These are phyloP conservation scores for Candida gorgasii DNA, from an alignment of 805 yeast genomes.

Conservation along the genomic window DNA sequence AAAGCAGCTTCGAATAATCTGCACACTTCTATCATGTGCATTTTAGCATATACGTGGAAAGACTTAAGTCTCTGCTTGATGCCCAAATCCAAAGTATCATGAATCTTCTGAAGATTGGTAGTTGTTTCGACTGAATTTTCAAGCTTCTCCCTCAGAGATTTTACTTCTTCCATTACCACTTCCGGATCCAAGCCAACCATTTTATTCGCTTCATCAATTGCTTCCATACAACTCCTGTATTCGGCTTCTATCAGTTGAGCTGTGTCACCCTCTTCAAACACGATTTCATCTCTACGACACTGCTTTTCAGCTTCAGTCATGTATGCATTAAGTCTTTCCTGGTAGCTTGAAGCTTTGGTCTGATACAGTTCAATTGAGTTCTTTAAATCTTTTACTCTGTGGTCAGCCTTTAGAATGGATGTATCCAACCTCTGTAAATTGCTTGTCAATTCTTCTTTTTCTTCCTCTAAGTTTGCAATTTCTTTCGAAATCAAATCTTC, in stretches of 20 bases:
- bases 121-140: conserved; percentile 44
- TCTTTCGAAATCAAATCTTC: neutral
- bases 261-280: conserved; percentile 38
- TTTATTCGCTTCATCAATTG: conserved; percentile 53
- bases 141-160: conserved; percentile 42
- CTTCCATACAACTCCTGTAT: conserved; percentile 44
- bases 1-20: conserved; percentile 57
- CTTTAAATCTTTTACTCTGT: conserved; percentile 10
- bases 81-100: conserved; percentile 27
- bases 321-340: conserved; percentile 29
- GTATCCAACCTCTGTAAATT: neutral
- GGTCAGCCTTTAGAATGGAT: neutral
- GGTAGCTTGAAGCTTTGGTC: conserved; percentile 13
- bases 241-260: conserved; percentile 51
- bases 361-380: conserved; percentile 13
- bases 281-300: conserved; percentile 51
- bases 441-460: neutral
- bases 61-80: conserved; percentile 32
- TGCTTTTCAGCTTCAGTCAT: conserved; percentile 33
- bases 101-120: conserved; percentile 30
- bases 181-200: conserved; percentile 57
- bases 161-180: conserved; percentile 51
- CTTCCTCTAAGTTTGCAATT: neutral
- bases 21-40: conserved; percentile 32
- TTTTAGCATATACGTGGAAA: conserved; percentile 33